Evolutionary conservation across 202 grass and related monocot species (phyloP).

Genomic region (Zizania palustris): DNA sequence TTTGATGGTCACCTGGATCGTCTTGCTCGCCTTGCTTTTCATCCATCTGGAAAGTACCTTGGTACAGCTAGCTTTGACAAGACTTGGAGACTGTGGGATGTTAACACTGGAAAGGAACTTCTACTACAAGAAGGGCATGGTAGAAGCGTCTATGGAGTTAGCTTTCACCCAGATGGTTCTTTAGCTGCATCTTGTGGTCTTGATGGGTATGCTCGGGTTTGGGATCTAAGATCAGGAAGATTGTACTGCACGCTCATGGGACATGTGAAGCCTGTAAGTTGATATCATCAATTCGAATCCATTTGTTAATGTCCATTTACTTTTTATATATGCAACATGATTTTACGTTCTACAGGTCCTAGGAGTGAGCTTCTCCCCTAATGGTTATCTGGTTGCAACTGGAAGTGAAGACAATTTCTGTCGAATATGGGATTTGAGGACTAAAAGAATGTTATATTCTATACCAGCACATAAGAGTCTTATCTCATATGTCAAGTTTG

Average conservation of each 20-base stretch:
- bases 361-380: slow-evolving; percentile 86
- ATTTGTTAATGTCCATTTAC: neutral
- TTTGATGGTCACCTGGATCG: slow-evolving; percentile 97
- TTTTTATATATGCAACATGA: slow-evolving; percentile 9
- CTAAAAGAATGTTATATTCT: slow-evolving; percentile 71
- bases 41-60: slow-evolving; percentile 93
- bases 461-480: slow-evolving; percentile 95
- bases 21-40: slow-evolving; percentile 84
- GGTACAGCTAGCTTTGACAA: slow-evolving; percentile 97
- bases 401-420: slow-evolving; percentile 94
- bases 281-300: neutral
- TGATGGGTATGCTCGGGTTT: slow-evolving; percentile 79
- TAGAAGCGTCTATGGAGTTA: slow-evolving; percentile 85
- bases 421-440: slow-evolving; percentile 97
- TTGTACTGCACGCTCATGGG: slow-evolving; percentile 77
- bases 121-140: slow-evolving; percentile 96
- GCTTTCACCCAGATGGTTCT: slow-evolving; percentile 94
- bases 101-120: slow-evolving; percentile 76
- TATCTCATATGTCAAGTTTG: slow-evolving; percentile 95
- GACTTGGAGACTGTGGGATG: slow-evolving; percentile 95
- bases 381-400: slow-evolving; percentile 87
- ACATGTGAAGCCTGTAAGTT: slow-evolving; percentile 91
- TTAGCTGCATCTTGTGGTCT: slow-evolving; percentile 87
- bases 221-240: slow-evolving; percentile 95
- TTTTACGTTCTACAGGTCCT: slow-evolving; percentile 64